Conservation (phyloP, 768 basidiomycete species). For the Harrya chromipes region DNA sequence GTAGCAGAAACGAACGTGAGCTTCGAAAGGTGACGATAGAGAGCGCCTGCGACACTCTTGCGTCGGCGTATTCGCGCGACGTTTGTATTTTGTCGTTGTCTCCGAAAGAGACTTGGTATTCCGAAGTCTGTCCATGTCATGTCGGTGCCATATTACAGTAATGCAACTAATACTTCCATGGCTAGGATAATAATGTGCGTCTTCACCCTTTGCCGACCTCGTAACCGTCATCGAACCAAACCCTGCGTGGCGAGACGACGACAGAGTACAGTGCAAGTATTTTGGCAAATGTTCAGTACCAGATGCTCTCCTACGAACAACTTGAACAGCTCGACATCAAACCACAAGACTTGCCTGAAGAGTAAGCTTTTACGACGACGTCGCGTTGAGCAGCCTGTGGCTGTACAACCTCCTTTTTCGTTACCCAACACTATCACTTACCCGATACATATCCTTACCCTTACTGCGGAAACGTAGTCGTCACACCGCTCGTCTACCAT, state of each 20-base stretch:
- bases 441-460: background rate
- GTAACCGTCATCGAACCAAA: conserved; percentile 65
- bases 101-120: conserved; percentile 15
- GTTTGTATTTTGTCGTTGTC: conserved; percentile 29
- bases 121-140: conserved; percentile 27
- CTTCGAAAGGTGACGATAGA: conserved; percentile 34
- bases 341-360: too few species aligned
- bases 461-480: conserved; percentile 13
- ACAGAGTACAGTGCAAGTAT: conserved; percentile 72
- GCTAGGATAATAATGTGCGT: conserved; percentile 41
- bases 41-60: conserved; percentile 31
- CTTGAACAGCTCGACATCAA: conserved; percentile 86
- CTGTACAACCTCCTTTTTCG: conserved; percentile 4
- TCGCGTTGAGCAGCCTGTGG: too few species aligned
- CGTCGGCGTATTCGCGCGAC: conserved; percentile 46
- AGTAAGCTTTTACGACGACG: too few species aligned
- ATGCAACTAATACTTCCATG: too few species aligned
- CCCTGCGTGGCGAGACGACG: conserved; percentile 58
- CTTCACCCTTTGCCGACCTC: conserved; percentile 73
- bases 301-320: conserved; percentile 89
- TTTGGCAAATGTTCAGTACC: conserved; percentile 91
- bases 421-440: background rate
- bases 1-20: conserved; percentile 25
- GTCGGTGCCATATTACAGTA: too few species aligned
- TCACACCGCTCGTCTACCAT: conserved; percentile 20